These are phyloP conservation scores for Suillus sp. DNA, from an alignment of 768 basidiomycete genomes.

Conservation along the genomic window DNA sequence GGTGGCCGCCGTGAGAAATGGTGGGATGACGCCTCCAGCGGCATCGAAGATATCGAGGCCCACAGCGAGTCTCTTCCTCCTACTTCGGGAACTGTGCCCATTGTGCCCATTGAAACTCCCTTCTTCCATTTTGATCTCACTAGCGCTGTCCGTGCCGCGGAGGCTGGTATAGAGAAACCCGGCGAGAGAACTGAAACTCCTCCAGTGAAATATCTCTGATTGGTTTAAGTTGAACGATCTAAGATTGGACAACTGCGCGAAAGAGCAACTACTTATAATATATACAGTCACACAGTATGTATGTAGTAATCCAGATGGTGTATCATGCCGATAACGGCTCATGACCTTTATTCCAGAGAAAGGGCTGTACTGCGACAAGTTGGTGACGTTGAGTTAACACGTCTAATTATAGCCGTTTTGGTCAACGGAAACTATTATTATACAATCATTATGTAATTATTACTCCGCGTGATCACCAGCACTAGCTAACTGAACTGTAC, in stretches of 20 bases:
- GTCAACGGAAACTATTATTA: too few relatives aligned
- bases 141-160: conserved; percentile 71
- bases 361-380: background rate
- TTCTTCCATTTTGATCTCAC: conserved; percentile 92
- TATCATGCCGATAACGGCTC: background rate
- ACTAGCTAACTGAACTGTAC: background rate
- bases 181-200: conserved; percentile 1
- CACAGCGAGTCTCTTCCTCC: conserved; percentile 21
- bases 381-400: background rate
- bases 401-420: too few relatives aligned
- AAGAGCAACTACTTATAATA: background rate
- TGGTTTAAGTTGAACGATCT: background rate
- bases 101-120: conserved; percentile 62
- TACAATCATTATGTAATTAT: too few relatives aligned
- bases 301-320: background rate
- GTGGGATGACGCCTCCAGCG: conserved; percentile 10
- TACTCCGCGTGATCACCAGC: too few relatives aligned
- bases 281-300: background rate
- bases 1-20: conserved; percentile 40
- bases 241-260: background rate
- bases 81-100: conserved; percentile 23
- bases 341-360: background rate
- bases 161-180: conserved; percentile 36
- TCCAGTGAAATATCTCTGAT: background rate
- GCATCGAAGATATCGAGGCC: conserved; percentile 35